These are phyloP conservation scores for Dipodascus geniculatus DNA, from an alignment of 805 yeast species.

Conservation along the genomic window DNA sequence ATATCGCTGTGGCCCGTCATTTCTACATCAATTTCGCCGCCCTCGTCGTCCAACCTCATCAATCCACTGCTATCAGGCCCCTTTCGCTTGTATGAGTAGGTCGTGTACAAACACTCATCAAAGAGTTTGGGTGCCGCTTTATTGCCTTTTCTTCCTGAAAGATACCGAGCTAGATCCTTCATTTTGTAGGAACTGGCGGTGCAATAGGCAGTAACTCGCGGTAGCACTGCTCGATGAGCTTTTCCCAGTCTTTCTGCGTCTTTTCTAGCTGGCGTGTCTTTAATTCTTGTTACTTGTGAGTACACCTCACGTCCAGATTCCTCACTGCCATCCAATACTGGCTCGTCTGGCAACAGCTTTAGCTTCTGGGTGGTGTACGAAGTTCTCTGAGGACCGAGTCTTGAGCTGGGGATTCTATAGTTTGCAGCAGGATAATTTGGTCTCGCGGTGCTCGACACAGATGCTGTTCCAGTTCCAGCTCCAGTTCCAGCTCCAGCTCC, in stretches of 20 bases:
- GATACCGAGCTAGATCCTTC: conserved; percentile 78
- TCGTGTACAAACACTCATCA: conserved; percentile 92
- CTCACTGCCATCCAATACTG: conserved; percentile 18
- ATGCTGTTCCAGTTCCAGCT: no score
- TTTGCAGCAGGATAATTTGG: conserved; percentile 7
- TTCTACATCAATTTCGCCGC: conserved; percentile 87
- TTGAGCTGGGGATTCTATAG: conserved; percentile 6
- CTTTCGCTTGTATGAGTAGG: conserved; percentile 42
- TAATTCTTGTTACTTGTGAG: conserved; percentile 74
- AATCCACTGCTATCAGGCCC: conserved; percentile 30
- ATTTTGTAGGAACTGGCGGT: conserved; percentile 87
- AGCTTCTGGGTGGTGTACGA: conserved; percentile 82
- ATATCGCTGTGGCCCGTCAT: conserved; percentile 58
- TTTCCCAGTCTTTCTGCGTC: conserved; percentile 93
- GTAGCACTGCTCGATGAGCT: conserved; percentile 68
- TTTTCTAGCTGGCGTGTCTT: conserved; percentile 77
- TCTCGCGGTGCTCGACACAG: no score
- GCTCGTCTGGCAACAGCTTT: conserved; percentile 65
- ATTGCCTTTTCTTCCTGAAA: conserved; percentile 53
- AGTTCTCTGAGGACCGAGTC: conserved; percentile 45
- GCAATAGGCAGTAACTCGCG: conserved; percentile 93
- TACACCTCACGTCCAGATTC: conserved; percentile 46
- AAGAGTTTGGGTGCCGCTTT: conserved; percentile 72
- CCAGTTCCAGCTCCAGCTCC: no score
- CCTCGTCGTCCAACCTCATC: conserved; percentile 79